A percentile compares a stretch with the other conserved stretches of the same genome.
Conservation (phyloP, 495 filamentous ascomycete genomes). For the Trichoderma reesei region DNA sequence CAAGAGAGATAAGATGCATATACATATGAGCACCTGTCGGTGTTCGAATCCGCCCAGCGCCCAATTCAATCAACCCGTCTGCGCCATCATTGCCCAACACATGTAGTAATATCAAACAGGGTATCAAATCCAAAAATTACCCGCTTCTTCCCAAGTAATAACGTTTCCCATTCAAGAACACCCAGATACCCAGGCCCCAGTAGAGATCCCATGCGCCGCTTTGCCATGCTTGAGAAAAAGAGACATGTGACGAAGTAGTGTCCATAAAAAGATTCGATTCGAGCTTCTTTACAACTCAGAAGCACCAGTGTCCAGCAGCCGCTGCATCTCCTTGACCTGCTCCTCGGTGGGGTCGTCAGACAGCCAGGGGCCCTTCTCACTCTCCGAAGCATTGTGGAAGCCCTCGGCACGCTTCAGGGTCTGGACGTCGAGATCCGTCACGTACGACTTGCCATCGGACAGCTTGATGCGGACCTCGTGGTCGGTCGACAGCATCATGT, state of each 20-base stretch:
- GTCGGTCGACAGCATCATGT: slow-evolving; percentile 96
- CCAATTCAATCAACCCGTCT: neutral
- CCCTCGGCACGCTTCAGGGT: slow-evolving; percentile 80
- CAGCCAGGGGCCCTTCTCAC: slow-evolving; percentile 77
- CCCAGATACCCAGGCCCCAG: neutral
- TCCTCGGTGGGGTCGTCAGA: slow-evolving; percentile 42
- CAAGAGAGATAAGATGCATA: neutral
- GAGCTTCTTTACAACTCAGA: neutral
- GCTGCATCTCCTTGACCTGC: slow-evolving; percentile 34
- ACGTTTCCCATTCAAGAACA: neutral
- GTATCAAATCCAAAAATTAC: slow-evolving; percentile 5
- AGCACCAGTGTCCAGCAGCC: slow-evolving; percentile 17
- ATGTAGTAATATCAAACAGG: slow-evolving; percentile 1
- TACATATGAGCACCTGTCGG: neutral
- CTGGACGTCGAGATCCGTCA: slow-evolving; percentile 90
- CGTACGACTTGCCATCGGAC: slow-evolving; percentile 59
- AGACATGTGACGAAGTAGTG: neutral
- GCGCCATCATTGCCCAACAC: slow-evolving; percentile 1
- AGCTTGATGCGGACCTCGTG: slow-evolving; percentile 86
- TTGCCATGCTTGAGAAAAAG: neutral
- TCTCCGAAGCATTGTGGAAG: slow-evolving; percentile 61
- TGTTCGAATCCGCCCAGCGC: neutral
- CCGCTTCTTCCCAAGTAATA: neutral
- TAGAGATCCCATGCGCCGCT: neutral
- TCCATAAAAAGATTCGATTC: neutral